Conservation (phyloP, 2,329 filamentous ascomycete species). For the Lasiodiplodia citricola region DNA sequence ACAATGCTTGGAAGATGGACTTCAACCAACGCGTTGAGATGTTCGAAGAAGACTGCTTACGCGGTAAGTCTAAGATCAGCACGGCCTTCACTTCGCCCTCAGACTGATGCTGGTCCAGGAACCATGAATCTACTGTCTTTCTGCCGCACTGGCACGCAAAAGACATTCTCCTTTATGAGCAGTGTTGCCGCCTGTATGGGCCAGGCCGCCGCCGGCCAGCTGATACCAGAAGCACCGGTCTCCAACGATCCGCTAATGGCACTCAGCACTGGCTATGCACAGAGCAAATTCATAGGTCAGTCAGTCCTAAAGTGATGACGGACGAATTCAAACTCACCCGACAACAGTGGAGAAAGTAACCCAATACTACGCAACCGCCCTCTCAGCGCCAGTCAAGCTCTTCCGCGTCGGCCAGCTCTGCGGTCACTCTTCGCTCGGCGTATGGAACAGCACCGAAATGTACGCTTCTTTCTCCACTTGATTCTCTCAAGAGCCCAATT, state of each 20-base stretch:
- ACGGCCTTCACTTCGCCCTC: not conserved
- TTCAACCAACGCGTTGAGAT: constrained; percentile 37
- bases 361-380: constrained; percentile 10
- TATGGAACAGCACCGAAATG: constrained; percentile 29
- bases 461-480: not conserved
- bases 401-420: constrained; percentile 29
- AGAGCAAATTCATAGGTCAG: constrained; percentile 29
- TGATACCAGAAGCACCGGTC: constrained; percentile 23
- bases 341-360: constrained; percentile 21
- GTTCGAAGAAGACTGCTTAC: constrained; percentile 39
- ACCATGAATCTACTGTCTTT: constrained; percentile 39
- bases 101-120: constrained; percentile 25
- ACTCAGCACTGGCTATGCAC: constrained; percentile 27
- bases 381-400: constrained; percentile 14
- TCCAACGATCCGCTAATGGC: constrained; percentile 20
- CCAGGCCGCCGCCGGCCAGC: not conserved
- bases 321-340: not conserved
- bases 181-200: constrained; percentile 28
- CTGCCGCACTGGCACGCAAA: constrained; percentile 32
- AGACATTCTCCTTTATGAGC: constrained; percentile 29
- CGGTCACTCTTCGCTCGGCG: constrained; percentile 23
- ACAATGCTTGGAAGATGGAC: constrained; percentile 41
- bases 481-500: not conserved
- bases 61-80: not conserved
- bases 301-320: not conserved